phyloP scores from a whole-genome alignment of 2,329 filamentous ascomycete genomes.

The Aspergillus fumigatiaffinis region DNA sequence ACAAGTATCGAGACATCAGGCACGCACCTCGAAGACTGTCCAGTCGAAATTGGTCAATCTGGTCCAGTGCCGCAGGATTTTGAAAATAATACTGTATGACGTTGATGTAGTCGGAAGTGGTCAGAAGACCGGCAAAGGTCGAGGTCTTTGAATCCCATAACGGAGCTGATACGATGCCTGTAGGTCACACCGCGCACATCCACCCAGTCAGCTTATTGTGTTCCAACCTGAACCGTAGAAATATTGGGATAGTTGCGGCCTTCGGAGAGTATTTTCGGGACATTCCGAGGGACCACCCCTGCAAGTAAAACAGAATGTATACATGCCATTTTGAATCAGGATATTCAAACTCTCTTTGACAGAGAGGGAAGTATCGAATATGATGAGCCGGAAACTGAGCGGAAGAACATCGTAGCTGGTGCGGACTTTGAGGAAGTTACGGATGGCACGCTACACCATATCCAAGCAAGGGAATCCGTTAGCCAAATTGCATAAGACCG shows the following conservation, averaged over 20 bases:
- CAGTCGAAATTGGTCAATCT: conserved; percentile 89
- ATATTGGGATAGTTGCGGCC: not conserved
- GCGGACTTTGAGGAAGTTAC: conserved; percentile 91
- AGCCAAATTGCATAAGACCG: conserved; percentile 17
- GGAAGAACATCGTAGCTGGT: conserved; percentile 98
- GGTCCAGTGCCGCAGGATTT: conserved; percentile 81
- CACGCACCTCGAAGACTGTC: conserved; percentile 80
- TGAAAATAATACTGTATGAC: conserved; percentile 99
- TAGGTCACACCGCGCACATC: conserved; percentile 16
- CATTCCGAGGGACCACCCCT: not conserved
- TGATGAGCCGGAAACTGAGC: conserved; percentile 89
- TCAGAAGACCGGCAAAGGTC: conserved; percentile 89
- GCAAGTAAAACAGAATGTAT: conserved; percentile 1
- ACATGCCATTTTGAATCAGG: conserved; percentile 84
- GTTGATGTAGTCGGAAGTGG: conserved; percentile 96
- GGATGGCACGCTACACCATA: conserved; percentile 69
- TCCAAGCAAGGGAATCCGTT: conserved; percentile 17
- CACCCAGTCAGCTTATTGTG: conserved; percentile 16
- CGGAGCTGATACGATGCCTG: conserved; percentile 95
- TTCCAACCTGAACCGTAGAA: not conserved
- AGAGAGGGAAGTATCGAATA: conserved; percentile 89
- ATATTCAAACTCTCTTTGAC: conserved; percentile 98
- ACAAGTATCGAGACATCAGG: not conserved
- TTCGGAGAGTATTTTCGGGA: not conserved
- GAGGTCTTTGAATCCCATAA: conserved; percentile 94